These are phyloP conservation scores for Trichosphaerium sp. DNA, from an alignment of 78 protist genomes.

Conservation along the genomic window DNA sequence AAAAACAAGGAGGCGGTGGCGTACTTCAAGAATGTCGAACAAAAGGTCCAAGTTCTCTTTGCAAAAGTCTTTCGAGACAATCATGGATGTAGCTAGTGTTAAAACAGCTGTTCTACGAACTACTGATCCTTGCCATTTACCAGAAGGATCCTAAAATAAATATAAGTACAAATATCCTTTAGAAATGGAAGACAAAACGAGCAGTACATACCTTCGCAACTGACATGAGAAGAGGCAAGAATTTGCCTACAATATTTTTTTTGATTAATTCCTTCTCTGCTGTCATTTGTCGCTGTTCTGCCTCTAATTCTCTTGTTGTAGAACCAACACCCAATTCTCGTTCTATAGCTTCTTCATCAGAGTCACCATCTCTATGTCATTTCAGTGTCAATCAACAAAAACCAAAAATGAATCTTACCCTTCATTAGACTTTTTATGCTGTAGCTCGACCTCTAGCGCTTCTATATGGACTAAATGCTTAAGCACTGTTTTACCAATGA, in stretches of 20 bases:
- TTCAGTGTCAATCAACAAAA: too few relatives aligned
- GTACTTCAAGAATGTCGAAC: too few relatives aligned
- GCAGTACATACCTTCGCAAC: conserved; percentile 21
- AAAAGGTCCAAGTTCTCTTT: background rate
- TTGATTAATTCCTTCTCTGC: conserved; percentile 25
- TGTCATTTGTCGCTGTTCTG: conserved; percentile 12
- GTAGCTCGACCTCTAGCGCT: conserved; percentile 12
- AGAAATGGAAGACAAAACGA: background rate
- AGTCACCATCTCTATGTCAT: too few relatives aligned
- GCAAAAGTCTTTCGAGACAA: conserved; percentile 39
- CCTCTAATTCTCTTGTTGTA: conserved; percentile 36
- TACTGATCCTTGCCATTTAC: background rate
- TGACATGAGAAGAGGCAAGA: conserved; percentile 20
- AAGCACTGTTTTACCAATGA: conserved; percentile 58
- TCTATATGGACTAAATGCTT: conserved; percentile 50
- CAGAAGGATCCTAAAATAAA: background rate
- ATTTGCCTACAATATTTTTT: conserved; percentile 43
- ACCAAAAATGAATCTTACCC: too few relatives aligned
- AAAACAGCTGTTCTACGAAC: conserved; percentile 48
- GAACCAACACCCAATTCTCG: conserved; percentile 56
- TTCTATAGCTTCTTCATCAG: conserved; percentile 21
- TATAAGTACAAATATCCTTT: background rate
- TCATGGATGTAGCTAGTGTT: conserved; percentile 69
- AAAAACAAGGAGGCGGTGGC: too few relatives aligned
- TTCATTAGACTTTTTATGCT: too few relatives aligned